Evolutionary conservation across 2,329 filamentous ascomycete genomes (phyloP), one percentile per base, ranked within the genome.

Genomic region (Pseudodiploospora longispora): DNA sequence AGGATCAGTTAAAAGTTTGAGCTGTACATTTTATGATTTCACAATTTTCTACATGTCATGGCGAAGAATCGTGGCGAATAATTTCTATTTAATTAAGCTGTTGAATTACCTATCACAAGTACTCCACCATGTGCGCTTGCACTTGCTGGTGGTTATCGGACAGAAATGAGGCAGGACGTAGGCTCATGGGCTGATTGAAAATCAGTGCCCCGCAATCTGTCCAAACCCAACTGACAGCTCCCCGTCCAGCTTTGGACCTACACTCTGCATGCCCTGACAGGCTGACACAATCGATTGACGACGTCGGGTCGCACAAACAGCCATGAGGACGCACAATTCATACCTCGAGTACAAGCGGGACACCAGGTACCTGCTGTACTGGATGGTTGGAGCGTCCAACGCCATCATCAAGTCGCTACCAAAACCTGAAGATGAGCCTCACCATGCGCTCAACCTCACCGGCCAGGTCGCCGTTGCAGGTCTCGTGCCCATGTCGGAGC

Each of bases 291-390:
- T 19, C 19, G 3, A 19, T 19, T 19, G 19, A 19, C 19, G 19
- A 19, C 19, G 10, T 12, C 32, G 9, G 32, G 32, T 12, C 32
- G 9, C n/a, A 8, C 39, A 12, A 27, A 33, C 10, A 40, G 87
- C 87, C 10, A 75, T 58, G 50, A 42, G 37, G 8, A 8, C 48
- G 1, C 55, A 53, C 2, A 65, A 65, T 36, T 41, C 52, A 0
- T 70, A 69, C 29, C 47, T 63, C 19, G 42, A 42, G 5, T 71
- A 69, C 52, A 71, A 69, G 44, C 59, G 53, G 30, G 62, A 71
- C 36, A 66, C 60, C 1, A 62, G 53, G 37, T 52, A 59, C 10
- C 48, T 67, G 1, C 42, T 67, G 3, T 65, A 63, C 43, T 71
- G 65, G 66, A 52, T 70, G 30, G 55, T 70, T 6, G 56, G 62